These are phyloP conservation scores for Saturnispora dispora DNA, from an alignment of 805 yeast species.

Conservation along the genomic window DNA sequence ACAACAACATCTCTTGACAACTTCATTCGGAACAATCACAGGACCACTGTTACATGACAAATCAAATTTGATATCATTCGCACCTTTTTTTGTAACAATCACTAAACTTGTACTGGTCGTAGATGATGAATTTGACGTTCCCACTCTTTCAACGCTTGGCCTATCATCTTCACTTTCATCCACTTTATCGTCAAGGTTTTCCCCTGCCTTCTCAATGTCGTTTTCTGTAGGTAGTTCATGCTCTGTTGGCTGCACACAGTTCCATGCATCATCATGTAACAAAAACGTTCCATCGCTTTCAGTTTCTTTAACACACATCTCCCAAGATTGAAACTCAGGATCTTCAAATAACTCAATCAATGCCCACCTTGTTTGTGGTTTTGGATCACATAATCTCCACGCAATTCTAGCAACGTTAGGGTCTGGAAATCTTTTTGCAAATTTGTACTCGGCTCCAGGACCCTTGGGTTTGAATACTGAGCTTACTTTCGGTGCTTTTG, in stretches of 20 bases:
- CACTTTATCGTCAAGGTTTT: constrained; percentile 3
- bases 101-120: constrained; percentile 1
- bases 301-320: constrained; percentile 52
- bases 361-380: constrained; percentile 46
- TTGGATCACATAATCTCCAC: constrained; percentile 70
- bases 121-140: constrained; percentile 8
- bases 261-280: constrained; percentile 3
- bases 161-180: constrained; percentile 15
- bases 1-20: constrained; percentile 20
- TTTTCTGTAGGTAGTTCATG: not conserved
- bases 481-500: not conserved
- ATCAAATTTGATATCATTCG: constrained; percentile 10
- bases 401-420: constrained; percentile 63
- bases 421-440: constrained; percentile 55
- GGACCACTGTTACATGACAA: constrained; percentile 15
- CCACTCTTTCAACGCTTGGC: constrained; percentile 14
- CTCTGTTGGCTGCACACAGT: constrained; percentile 1
- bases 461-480: constrained; percentile 28
- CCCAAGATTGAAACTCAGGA: constrained; percentile 56
- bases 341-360: constrained; percentile 50
- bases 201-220: not conserved
- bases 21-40: constrained; percentile 20
- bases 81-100: constrained; percentile 8
- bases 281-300: constrained; percentile 20
- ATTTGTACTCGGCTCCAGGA: constrained; percentile 66